Percentiles rank a stretch among this genome's conserved stretches.
These are phyloP conservation scores for Rhizopogon rudus DNA, from an alignment of 768 basidiomycete genomes.

Conservation along the genomic window DNA sequence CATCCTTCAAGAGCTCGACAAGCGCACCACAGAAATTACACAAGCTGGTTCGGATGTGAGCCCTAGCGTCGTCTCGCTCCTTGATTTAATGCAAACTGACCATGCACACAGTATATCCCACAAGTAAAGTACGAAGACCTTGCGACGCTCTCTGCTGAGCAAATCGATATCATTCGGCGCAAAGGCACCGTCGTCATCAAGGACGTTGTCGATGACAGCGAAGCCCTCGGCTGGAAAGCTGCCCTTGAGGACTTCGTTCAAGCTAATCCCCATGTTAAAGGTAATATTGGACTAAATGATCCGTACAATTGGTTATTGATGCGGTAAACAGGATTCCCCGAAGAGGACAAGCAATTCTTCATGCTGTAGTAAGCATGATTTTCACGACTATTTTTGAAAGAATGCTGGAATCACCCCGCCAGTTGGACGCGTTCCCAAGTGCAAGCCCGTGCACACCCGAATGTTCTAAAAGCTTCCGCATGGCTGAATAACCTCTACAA, in stretches of 20 bases:
- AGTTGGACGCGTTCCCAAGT: conserved; percentile 56
- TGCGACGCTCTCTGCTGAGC: conserved; percentile 37
- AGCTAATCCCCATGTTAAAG: conserved; percentile 51
- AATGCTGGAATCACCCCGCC: neutral
- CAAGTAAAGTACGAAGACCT: conserved; percentile 57
- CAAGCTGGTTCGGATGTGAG: conserved; percentile 47
- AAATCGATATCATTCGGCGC: conserved; percentile 45
- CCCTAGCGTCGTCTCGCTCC: neutral
- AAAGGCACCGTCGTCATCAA: conserved; percentile 61
- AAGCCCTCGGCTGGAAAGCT: conserved; percentile 56
- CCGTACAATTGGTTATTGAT: neutral
- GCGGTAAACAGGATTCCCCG: conserved; percentile 40
- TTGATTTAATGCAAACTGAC: neutral
- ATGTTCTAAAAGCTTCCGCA: conserved; percentile 49
- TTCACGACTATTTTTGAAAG: neutral
- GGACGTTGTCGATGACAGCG: conserved; percentile 51
- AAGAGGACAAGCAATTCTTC: conserved; percentile 64
- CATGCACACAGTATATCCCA: conserved; percentile 47
- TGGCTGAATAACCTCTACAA: conserved; percentile 67
- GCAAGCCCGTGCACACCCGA: conserved; percentile 63
- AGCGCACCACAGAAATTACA: conserved; percentile 40
- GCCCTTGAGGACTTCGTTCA: conserved; percentile 52
- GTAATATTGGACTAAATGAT: conserved; percentile 21
- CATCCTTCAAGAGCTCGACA: conserved; percentile 46
- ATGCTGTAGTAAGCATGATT: conserved; percentile 53